Conservation (phyloP, 2,329 filamentous ascomycete genomes). For the Cladosporium sp. region DNA sequence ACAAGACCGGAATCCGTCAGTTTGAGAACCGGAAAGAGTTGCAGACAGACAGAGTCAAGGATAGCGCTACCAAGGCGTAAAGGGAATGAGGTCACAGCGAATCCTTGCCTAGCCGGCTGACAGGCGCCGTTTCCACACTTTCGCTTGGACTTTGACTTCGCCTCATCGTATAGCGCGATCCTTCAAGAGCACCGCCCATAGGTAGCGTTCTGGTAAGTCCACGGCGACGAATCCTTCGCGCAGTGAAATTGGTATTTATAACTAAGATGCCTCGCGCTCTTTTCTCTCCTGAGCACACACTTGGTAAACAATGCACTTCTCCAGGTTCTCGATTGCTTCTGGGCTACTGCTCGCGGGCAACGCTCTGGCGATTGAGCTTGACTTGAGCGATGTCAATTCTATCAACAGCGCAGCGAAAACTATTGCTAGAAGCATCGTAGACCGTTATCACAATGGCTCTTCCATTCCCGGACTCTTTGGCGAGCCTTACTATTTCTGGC, state of each 20-base stretch:
- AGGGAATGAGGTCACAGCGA: background rate
- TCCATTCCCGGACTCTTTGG: constrained; percentile 23
- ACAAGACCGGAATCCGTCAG: too few species aligned
- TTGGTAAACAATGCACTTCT: background rate
- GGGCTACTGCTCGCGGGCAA: constrained; percentile 6
- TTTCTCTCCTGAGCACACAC: too few species aligned
- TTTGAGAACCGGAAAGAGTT: too few species aligned
- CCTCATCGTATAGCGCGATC: background rate
- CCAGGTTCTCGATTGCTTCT: background rate
- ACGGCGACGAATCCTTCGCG: background rate
- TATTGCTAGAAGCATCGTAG: constrained; percentile 17
- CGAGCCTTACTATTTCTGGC: constrained; percentile 53
- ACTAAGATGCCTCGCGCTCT: background rate
- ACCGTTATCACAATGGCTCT: constrained; percentile 16
- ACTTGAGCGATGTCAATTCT: constrained; percentile 15
- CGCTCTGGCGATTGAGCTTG: constrained; percentile 20
- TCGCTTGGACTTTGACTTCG: background rate
- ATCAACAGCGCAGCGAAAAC: constrained; percentile 14
- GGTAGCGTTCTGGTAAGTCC: background rate
- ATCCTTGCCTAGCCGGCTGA: background rate
- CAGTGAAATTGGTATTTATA: background rate
- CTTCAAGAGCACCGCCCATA: background rate
- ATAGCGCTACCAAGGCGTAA: too few species aligned
- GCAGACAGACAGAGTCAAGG: too few species aligned
- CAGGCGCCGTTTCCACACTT: background rate